Evolutionary conservation across 176 grass and related monocot species (phyloP).

Genomic region (Triticum urartu): DNA sequence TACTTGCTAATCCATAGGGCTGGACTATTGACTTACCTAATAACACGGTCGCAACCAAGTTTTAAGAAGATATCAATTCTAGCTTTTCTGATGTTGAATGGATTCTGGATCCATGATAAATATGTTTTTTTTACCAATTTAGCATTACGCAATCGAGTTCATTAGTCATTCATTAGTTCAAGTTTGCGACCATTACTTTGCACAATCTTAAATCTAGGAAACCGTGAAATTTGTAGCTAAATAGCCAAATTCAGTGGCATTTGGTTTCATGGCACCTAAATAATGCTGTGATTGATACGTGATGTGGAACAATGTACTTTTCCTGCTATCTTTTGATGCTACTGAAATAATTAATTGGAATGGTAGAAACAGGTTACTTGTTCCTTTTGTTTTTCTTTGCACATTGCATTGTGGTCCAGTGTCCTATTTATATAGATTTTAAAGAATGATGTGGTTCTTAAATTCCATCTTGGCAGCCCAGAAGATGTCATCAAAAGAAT

Average conservation of each 20-base stretch:
- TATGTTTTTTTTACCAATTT: neutral
- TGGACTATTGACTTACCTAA: neutral
- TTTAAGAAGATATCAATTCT: conserved; percentile 1
- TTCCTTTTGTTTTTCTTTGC: neutral
- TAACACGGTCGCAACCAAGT: neutral
- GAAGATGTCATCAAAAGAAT: conserved; percentile 87
- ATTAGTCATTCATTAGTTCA: neutral
- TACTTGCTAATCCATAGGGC: neutral
- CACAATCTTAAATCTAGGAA: neutral
- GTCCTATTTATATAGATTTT: neutral
- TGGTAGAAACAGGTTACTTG: neutral
- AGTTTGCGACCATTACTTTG: neutral
- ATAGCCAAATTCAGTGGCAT: neutral
- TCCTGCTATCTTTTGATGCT: conserved; percentile 6
- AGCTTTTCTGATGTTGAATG: neutral
- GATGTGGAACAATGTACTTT: conserved; percentile 1
- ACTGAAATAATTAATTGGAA: neutral
- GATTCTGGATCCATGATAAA: neutral
- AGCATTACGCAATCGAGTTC: neutral
- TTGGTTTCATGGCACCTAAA: neutral
- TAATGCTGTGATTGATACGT: neutral
- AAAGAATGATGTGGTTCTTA: conserved; percentile 20
- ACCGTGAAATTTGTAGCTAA: neutral
- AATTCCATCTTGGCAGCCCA: conserved; percentile 47
- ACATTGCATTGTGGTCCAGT: neutral